These are phyloP conservation scores for Taphrina betulina DNA, from an alignment of 1,139 yeast genomes.

Conservation along the genomic window DNA sequence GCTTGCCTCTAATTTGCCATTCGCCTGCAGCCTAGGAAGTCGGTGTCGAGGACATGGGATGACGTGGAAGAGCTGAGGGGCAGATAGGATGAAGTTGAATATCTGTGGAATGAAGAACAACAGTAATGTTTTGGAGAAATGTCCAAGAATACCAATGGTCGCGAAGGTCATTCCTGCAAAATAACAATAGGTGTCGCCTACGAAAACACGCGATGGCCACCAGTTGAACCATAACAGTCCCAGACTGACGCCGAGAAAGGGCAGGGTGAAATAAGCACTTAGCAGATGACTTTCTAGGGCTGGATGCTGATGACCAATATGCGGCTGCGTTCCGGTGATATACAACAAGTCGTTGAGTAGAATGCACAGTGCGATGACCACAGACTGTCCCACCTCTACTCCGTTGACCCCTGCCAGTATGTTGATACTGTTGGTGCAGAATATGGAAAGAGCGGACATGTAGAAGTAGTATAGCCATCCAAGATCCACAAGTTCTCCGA, in stretches of 20 bases:
- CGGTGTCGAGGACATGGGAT: constrained; percentile 96
- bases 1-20: constrained; percentile 76
- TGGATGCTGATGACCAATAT: constrained; percentile 55
- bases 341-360: constrained; percentile 75
- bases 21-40: constrained; percentile 68
- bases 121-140: constrained; percentile 87
- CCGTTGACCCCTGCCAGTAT: constrained; percentile 96
- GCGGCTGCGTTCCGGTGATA: constrained; percentile 48
- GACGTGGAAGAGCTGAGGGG: constrained; percentile 81
- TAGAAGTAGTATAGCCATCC: constrained; percentile 72
- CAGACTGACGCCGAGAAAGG: constrained; percentile 80
- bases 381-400: constrained; percentile 89
- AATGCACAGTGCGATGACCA: constrained; percentile 69
- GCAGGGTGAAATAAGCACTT: constrained; percentile 74
- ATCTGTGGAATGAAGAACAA: constrained; percentile 87
- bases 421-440: constrained; percentile 95
- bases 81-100: constrained; percentile 79
- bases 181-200: constrained; percentile 97
- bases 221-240: constrained; percentile 77
- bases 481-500: constrained; percentile 40
- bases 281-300: constrained; percentile 76
- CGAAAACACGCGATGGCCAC: constrained; percentile 84
- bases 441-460: constrained; percentile 88
- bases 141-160: constrained; percentile 92
- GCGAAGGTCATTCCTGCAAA: constrained; percentile 99